phyloP scores from a whole-genome alignment of 2,329 filamentous ascomycete species.

The Cladosporium halotolerans region DNA sequence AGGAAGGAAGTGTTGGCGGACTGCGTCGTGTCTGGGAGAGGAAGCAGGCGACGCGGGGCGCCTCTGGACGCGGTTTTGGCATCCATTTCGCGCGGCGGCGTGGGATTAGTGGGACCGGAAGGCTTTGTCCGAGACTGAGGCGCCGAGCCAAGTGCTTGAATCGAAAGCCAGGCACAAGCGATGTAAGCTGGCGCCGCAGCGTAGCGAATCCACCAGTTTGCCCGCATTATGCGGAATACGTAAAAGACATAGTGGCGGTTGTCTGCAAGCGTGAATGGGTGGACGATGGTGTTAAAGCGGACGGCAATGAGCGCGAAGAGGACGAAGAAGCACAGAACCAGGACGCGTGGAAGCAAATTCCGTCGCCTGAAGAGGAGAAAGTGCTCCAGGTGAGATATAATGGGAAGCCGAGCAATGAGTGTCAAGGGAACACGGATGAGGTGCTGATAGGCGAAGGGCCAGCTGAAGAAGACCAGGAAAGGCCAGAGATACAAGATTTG shows the following conservation, averaged over 20 bases:
- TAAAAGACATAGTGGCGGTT: slow-evolving; percentile 98
- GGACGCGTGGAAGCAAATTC: slow-evolving; percentile 32
- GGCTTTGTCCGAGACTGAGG: slow-evolving; percentile 4
- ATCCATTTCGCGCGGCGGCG: neutral
- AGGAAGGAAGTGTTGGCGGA: slow-evolving; percentile 44
- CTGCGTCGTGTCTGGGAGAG: slow-evolving; percentile 22
- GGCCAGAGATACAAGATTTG: slow-evolving; percentile 97
- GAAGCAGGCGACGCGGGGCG: slow-evolving; percentile 13
- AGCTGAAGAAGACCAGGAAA: slow-evolving; percentile 82
- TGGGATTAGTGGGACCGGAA: neutral
- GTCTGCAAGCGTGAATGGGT: slow-evolving; percentile 92
- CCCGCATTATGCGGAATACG: slow-evolving; percentile 75
- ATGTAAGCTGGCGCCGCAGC: slow-evolving; percentile 62
- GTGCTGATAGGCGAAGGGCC: slow-evolving; percentile 62
- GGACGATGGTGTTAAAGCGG: slow-evolving; percentile 82
- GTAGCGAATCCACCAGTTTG: slow-evolving; percentile 39
- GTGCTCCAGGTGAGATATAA: slow-evolving; percentile 21
- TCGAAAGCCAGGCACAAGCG: slow-evolving; percentile 60
- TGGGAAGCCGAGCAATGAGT: slow-evolving; percentile 21
- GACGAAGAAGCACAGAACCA: slow-evolving; percentile 32
- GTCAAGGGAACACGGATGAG: slow-evolving; percentile 34
- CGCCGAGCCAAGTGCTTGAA: slow-evolving; percentile 51
- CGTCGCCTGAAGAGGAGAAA: slow-evolving; percentile 30
- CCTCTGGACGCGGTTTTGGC: slow-evolving; percentile 10
- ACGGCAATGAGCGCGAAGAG: slow-evolving; percentile 48